These are phyloP conservation scores for Scleroderma bovista DNA, from an alignment of 768 basidiomycete species.

Conservation along the genomic window DNA sequence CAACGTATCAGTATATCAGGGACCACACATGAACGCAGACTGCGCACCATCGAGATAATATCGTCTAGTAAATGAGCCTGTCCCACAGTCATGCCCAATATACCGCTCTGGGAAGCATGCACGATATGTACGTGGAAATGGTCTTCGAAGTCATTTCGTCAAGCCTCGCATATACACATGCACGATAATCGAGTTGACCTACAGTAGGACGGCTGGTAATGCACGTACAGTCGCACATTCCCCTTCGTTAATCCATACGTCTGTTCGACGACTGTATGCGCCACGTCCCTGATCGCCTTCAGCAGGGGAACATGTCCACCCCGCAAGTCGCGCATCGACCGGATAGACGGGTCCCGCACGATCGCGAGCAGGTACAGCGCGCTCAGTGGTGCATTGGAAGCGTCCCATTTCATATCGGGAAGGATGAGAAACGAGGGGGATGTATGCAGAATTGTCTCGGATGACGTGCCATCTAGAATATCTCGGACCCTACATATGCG, in stretches of 20 bases:
- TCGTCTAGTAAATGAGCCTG: slow-evolving; percentile 94
- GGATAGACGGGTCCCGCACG: slow-evolving; percentile 52
- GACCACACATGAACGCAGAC: neutral
- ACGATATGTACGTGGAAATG: slow-evolving; percentile 95
- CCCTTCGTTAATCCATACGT: slow-evolving; percentile 64
- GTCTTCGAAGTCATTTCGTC: too few relatives aligned
- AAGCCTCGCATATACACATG: neutral
- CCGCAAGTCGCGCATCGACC: slow-evolving; percentile 69
- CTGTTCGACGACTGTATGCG: slow-evolving; percentile 45
- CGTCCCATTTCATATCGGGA: slow-evolving; percentile 98
- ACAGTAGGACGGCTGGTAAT: slow-evolving; percentile 98
- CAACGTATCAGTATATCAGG: slow-evolving; percentile 14
- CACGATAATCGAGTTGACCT: slow-evolving; percentile 26
- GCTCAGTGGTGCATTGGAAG: slow-evolving; percentile 47
- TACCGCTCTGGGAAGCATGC: slow-evolving; percentile 55
- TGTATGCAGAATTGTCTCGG: slow-evolving; percentile 70
- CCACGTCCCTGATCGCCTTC: slow-evolving; percentile 53
- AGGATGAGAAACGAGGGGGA: slow-evolving; percentile 68
- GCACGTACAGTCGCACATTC: slow-evolving; percentile 74
- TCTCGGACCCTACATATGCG: slow-evolving; percentile 65
- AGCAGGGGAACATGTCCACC: slow-evolving; percentile 61
- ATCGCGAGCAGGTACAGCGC: slow-evolving; percentile 87
- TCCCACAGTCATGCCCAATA: slow-evolving; percentile 73
- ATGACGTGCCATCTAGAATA: slow-evolving; percentile 68
- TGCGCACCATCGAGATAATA: slow-evolving; percentile 73